Evolutionary conservation across 345 rosid genomes (phyloP), one percentile per base, ranked within the genome.

Genomic region (Linum usitatissimum): DNA sequence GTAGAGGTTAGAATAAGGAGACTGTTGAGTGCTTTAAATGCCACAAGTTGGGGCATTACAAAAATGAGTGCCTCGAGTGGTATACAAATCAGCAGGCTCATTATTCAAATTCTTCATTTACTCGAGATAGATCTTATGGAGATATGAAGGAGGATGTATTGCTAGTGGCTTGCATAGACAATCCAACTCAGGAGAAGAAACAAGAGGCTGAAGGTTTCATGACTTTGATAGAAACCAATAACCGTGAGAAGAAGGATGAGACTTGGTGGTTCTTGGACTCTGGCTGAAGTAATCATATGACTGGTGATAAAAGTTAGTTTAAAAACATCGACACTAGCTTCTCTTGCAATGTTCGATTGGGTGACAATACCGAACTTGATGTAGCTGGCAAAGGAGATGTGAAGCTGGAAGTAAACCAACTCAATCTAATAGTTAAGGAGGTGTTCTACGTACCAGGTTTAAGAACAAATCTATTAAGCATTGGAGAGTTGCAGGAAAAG

Each of bases 231-330:
- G n/a, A n/a, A n/a, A n/a, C 2, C 49, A 42, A 2, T 42, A 13
- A 42, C 9, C 49, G 57, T 2, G 19, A 17, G 57, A 54, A 54
- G 57, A 54, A n/a, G n/a, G n/a, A n/a, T n/a, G n/a, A n/a, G n/a
- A n/a, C n/a, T 6, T n/a, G 3, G 6, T 54, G 57, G 57, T 54
- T n/a, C 17, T 19, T 54, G 4, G 57, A 54, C 17, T 54, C 57
- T 2, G 57, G 57, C 2, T 54, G 57, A 4, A 54, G 57, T 19
- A 54, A 54, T n/a, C 57, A 54, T n/a, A 54, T 54, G 57, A 61
- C 53, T 42, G 64, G 64, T 7, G 18, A 61, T 53, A 61, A 38
- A n/a, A n/a, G 17, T 7, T 18, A 12, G 30, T 61, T 61, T 40
- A 30, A 21, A 7, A 10, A 61, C 3, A 14, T 34, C 5, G 53